Conservation (phyloP, 495 filamentous ascomycete genomes). For the Xanthoparmelia taractica region DNA sequence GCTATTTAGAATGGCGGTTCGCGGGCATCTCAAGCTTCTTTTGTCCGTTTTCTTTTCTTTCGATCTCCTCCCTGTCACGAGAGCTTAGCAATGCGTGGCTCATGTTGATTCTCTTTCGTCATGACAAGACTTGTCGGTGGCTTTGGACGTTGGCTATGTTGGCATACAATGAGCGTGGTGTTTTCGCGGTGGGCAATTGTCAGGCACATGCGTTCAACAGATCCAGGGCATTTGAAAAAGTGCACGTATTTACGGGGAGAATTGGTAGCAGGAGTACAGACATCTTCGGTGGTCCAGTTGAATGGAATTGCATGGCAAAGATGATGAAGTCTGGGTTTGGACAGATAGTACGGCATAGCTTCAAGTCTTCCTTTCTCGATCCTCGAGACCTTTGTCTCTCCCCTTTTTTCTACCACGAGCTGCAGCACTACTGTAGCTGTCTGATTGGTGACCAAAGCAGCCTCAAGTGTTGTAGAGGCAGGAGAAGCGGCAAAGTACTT, state of each 20-base stretch:
- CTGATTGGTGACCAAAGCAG: too few species aligned
- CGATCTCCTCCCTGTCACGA: constrained; percentile 6
- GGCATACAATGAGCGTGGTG: constrained; percentile 11
- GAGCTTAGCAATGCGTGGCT: not conserved
- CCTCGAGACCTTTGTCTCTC: not conserved
- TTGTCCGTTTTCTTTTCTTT: not conserved
- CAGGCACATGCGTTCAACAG: not conserved
- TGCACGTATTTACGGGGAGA: constrained; percentile 2
- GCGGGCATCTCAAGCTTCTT: constrained; percentile 4
- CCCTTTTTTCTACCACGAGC: too few species aligned
- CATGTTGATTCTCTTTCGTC: constrained; percentile 1
- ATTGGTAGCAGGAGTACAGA: not conserved
- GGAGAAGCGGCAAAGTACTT: too few species aligned
- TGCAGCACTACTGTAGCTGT: too few species aligned
- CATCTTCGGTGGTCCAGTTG: not conserved
- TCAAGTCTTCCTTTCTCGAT: not conserved
- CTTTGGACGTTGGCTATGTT: constrained; percentile 11
- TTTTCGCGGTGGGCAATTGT: constrained; percentile 1
- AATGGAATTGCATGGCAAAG: not conserved
- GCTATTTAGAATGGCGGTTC: constrained; percentile 15
- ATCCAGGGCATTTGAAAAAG: not conserved
- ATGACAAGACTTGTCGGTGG: constrained; percentile 1
- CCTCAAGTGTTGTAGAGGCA: too few species aligned
- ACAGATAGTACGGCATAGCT: not conserved
- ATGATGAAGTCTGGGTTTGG: not conserved